Conservation (phyloP, 495 filamentous ascomycete genomes). For the Tuber magnatum region DNA sequence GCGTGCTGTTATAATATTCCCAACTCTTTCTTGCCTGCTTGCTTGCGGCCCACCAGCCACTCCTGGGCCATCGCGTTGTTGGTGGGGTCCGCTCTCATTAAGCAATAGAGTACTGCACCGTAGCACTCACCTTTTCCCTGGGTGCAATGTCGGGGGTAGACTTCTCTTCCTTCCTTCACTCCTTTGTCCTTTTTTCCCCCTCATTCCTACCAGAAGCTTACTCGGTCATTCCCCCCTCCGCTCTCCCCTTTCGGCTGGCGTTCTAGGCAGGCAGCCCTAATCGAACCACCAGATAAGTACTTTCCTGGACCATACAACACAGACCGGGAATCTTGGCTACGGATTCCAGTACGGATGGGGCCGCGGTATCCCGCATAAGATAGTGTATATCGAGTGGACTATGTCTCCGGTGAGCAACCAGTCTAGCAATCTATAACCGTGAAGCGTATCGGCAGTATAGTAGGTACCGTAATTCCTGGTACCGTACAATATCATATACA, state of each 20-base stretch:
- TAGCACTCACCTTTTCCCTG: not conserved
- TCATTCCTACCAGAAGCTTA: not conserved
- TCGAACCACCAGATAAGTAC: not conserved
- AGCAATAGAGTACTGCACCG: not conserved
- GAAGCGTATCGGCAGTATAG: not conserved
- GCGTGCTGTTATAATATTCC: too few relatives aligned
- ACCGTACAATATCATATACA: not conserved
- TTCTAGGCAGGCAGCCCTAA: not conserved
- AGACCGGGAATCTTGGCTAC: not conserved
- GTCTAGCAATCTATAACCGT: not conserved
- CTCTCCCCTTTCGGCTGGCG: not conserved
- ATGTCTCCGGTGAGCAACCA: not conserved
- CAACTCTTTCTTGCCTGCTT: not conserved
- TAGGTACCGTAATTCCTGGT: not conserved
- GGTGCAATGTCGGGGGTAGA: not conserved
- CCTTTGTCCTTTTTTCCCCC: not conserved
- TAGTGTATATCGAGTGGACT: not conserved
- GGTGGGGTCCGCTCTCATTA: not conserved
- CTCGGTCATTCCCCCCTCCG: not conserved
- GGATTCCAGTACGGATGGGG: not conserved
- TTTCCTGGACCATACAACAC: not conserved
- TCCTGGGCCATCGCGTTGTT: not conserved
- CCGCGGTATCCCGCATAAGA: not conserved
- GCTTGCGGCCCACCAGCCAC: not conserved
- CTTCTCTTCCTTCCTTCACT: not conserved